phyloP scores from a whole-genome alignment of 352 stramenopile species.

The Phytophthora megakarya region DNA sequence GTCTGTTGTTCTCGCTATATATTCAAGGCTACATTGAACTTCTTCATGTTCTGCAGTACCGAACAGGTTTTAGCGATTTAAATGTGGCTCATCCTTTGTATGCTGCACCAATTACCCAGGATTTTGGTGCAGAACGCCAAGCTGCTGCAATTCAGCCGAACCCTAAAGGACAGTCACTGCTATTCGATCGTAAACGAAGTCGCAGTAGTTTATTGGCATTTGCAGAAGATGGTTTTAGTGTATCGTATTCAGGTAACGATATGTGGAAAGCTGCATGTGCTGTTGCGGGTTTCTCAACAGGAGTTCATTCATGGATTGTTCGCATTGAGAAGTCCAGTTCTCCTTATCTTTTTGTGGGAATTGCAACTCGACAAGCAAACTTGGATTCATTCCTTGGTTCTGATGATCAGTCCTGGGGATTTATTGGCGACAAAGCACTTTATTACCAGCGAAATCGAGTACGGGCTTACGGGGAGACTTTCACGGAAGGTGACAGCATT shows the following conservation, averaged over 20 bases:
- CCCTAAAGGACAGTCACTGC: conserved; percentile 11
- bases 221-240: conserved; percentile 66
- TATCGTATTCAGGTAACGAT: conserved; percentile 82
- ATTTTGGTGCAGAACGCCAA: not conserved
- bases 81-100: not conserved
- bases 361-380: conserved; percentile 92
- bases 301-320: conserved; percentile 84
- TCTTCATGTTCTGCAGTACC: conserved; percentile 36
- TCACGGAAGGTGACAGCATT: conserved; percentile 88
- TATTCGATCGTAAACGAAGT: conserved; percentile 71
- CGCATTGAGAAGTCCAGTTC: conserved; percentile 95
- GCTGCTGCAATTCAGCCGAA: not conserved
- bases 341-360: conserved; percentile 97
- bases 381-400: conserved; percentile 97
- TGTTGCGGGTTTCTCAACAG: conserved; percentile 66
- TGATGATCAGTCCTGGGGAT: conserved; percentile 97
- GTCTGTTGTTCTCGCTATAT: conserved; percentile 70
- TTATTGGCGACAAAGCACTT: conserved; percentile 98
- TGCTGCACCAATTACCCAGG: not conserved
- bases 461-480: conserved; percentile 87
- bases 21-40: conserved; percentile 73
- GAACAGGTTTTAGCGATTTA: not conserved
- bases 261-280: conserved; percentile 90
- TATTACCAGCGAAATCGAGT: conserved; percentile 97
- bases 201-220: conserved; percentile 68